These are phyloP conservation scores for Pterulicium gracile DNA, from an alignment of 1,284 basidiomycete species.

Conservation along the genomic window DNA sequence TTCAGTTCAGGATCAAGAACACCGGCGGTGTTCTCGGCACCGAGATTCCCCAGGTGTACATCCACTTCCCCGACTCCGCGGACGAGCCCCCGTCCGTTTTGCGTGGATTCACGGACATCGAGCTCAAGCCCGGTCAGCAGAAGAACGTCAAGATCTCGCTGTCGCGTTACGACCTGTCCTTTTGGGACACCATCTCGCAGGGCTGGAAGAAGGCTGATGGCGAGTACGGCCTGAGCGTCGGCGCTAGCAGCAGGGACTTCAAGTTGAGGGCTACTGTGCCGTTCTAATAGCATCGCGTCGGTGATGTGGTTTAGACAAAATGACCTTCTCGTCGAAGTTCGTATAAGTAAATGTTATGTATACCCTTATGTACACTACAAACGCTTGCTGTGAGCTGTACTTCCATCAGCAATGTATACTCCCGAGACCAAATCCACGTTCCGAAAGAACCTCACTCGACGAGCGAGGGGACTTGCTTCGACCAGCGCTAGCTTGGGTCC, in stretches of 20 bases:
- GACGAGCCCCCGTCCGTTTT: slow-evolving; percentile 51
- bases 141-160: slow-evolving; percentile 40
- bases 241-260: slow-evolving; percentile 42
- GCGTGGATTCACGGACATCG: slow-evolving; percentile 55
- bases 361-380: no score
- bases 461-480: no score
- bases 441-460: no score
- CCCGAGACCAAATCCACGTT: no score
- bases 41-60: slow-evolving; percentile 57
- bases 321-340: not conserved
- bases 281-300: slow-evolving; percentile 9
- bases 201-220: slow-evolving; percentile 36
- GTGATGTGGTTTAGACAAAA: not conserved
- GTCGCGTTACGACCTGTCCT: slow-evolving; percentile 52
- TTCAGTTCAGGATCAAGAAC: slow-evolving; percentile 52
- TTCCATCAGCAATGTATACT: no score
- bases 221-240: slow-evolving; percentile 32
- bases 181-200: slow-evolving; percentile 44
- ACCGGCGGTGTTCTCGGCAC: slow-evolving; percentile 41
- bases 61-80: slow-evolving; percentile 44
- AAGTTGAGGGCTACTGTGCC: slow-evolving; percentile 28
- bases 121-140: slow-evolving; percentile 35
- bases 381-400: no score
- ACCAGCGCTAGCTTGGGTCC: no score
- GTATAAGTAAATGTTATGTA: no score